Evolutionary conservation across 495 filamentous ascomycete genomes (phyloP).

Genomic region (Terfezia boudieri): DNA sequence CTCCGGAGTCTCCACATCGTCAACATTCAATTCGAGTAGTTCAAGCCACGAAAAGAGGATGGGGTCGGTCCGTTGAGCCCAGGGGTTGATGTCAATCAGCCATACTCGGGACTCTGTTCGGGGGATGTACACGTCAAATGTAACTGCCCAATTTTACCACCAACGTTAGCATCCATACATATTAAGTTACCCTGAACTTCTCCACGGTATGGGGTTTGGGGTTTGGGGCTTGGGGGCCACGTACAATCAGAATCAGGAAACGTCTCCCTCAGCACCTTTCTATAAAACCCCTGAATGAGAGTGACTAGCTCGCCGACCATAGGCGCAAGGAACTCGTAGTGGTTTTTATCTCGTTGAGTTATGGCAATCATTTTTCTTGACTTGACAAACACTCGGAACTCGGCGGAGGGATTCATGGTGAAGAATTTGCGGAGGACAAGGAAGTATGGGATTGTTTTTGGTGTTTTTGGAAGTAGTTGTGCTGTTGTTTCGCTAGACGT

Average conservation of each 20-base stretch:
- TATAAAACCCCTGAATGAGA: slow-evolving; percentile 50
- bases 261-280: slow-evolving; percentile 39
- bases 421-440: slow-evolving; percentile 72
- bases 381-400: slow-evolving; percentile 89
- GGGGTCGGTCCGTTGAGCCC: slow-evolving; percentile 74
- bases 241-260: slow-evolving; percentile 56
- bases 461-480: neutral
- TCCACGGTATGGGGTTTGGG: too few relatives aligned
- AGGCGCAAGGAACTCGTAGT: slow-evolving; percentile 57
- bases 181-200: too few relatives aligned
- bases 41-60: slow-evolving; percentile 82
- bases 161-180: too few relatives aligned
- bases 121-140: slow-evolving; percentile 81
- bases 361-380: slow-evolving; percentile 55
- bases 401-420: slow-evolving; percentile 66
- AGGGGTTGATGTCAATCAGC: slow-evolving; percentile 87
- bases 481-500: slow-evolving; percentile 7
- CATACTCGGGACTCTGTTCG: slow-evolving; percentile 54
- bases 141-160: slow-evolving; percentile 19
- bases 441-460: slow-evolving; percentile 30
- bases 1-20: slow-evolving; percentile 33
- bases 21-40: slow-evolving; percentile 37
- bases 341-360: slow-evolving; percentile 71
- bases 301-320: slow-evolving; percentile 39
- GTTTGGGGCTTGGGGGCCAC: neutral